Evolutionary conservation across 2,329 filamentous ascomycete species (phyloP).

Genomic region (Coniochaeta ligniaria): DNA sequence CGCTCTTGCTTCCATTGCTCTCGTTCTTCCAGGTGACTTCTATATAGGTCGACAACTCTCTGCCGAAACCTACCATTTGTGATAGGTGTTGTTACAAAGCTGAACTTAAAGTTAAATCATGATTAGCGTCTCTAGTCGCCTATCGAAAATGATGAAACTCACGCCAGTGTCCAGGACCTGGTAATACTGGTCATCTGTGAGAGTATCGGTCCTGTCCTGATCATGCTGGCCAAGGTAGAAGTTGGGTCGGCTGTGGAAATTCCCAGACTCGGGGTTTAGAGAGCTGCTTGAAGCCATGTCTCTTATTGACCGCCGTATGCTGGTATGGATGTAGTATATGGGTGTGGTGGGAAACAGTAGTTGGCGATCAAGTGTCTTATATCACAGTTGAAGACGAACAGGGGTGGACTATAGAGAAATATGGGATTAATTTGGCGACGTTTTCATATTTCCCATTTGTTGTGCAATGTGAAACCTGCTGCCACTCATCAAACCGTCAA

Average conservation of each 20-base stretch:
- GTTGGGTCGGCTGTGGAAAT: conserved; percentile 25
- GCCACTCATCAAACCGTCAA: background rate
- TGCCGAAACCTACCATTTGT: conserved; percentile 67
- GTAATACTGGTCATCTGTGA: conserved; percentile 57
- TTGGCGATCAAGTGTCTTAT: background rate
- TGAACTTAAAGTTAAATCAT: conserved; percentile 47
- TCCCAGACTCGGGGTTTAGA: conserved; percentile 19
- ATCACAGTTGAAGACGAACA: background rate
- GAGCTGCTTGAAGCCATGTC: conserved; percentile 1
- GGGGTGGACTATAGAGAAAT: background rate
- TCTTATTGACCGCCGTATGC: background rate
- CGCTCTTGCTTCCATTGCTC: conserved; percentile 20
- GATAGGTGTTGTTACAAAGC: conserved; percentile 71
- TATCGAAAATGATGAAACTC: conserved; percentile 26
- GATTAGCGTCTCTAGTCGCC: background rate
- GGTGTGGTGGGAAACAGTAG: background rate
- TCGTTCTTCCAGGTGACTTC: conserved; percentile 42
- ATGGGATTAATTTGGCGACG: background rate
- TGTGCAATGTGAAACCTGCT: background rate
- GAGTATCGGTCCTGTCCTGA: conserved; percentile 50
- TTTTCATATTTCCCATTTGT: background rate
- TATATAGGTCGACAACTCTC: conserved; percentile 57
- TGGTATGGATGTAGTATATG: background rate
- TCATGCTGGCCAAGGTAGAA: conserved; percentile 75
- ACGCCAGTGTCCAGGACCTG: conserved; percentile 64